Evolutionary conservation across 805 yeast species (phyloP).

Genomic region (Torulaspora gathmanii): DNA sequence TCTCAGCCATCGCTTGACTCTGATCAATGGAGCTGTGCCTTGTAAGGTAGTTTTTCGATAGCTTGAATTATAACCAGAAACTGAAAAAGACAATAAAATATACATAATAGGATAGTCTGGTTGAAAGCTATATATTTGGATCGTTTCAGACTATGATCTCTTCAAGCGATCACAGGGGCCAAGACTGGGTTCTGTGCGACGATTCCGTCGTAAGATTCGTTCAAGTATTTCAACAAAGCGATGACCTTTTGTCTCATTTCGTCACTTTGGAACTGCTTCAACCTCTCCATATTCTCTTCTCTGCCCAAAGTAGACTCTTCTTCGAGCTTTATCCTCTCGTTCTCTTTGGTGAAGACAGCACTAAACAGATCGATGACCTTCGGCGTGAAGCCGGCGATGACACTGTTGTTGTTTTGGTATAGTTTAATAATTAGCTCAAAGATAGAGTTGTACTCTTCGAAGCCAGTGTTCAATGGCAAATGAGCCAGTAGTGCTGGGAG

Average conservation of each 20-base stretch:
- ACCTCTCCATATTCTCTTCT: conserved; percentile 72
- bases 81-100: conserved; percentile 5
- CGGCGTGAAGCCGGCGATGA: conserved; percentile 52
- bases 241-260: conserved; percentile 62
- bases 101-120: conserved; percentile 8
- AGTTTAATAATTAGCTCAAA: conserved; percentile 70
- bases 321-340: conserved; percentile 63
- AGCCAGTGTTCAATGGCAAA: conserved; percentile 82
- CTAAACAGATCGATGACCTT: conserved; percentile 64
- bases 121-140: not conserved
- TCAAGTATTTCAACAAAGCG: conserved; percentile 67
- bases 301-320: conserved; percentile 78
- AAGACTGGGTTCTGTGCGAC: conserved; percentile 45
- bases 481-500: conserved; percentile 69
- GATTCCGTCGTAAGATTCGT: conserved; percentile 57
- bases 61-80: not conserved
- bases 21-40: not conserved
- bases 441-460: conserved; percentile 89
- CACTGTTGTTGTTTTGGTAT: conserved; percentile 57
- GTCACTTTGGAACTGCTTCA: conserved; percentile 71
- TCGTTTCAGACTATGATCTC: not conserved
- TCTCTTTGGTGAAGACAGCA: conserved; percentile 67
- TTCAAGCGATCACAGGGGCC: conserved; percentile 36
- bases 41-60: not conserved
- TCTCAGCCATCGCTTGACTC: conserved; percentile 2